Evolutionary conservation across 2,329 filamentous ascomycete species (phyloP), one percentile per base, ranked within the genome.

Genomic region (Escovopsis sp.): DNA sequence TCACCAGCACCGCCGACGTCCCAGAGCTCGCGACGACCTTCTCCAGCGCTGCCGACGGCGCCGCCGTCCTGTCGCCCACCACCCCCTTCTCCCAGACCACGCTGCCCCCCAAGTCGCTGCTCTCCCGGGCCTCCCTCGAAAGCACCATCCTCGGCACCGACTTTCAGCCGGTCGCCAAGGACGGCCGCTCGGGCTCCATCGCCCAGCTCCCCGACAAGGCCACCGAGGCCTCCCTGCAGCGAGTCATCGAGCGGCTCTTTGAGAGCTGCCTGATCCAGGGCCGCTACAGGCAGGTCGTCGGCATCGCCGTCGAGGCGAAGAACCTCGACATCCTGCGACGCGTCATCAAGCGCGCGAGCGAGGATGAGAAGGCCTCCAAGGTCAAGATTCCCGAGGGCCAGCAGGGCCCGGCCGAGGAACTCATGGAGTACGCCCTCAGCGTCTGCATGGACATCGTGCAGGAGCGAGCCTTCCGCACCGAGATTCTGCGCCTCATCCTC

Each of bases 361-460:
- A 87, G 34, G 85, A 92, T 44, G 84, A 86, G 58, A 85, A 81
- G 60, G 70, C 72, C 36, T 65, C 70, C 46, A 75, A 78, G 52
- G 57, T 63, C 4, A 72, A 76, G 43, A 35, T 59, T 5, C 58
- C 61, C 26, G 67, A 68, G 16, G 59, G 62, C 30, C 55, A 57
- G 10, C 58, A 65, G 33, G 68, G 72, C 4, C 73, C 78, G 19
- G 79, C 85, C 14, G 87, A 96, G 53, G 88, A 96, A 54, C 62
- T 98, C 38, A 90, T 98, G 79, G 90, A 98, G 47, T 98, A 98
- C 51, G 81, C 90, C 15, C 63, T 98, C 41, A 77, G 87, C 46
- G 92, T 98, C 45, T 94, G 88, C 66, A 93, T 98, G 85, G 87
- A 92, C 42, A 79, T 96, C 41, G 86, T 98, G 14, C 90, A 96